A percentile compares a stretch with the other conserved stretches of the same genome.
These are phyloP conservation scores for Neonectria faginata DNA, from an alignment of 2,329 filamentous ascomycete species.

Conservation along the genomic window DNA sequence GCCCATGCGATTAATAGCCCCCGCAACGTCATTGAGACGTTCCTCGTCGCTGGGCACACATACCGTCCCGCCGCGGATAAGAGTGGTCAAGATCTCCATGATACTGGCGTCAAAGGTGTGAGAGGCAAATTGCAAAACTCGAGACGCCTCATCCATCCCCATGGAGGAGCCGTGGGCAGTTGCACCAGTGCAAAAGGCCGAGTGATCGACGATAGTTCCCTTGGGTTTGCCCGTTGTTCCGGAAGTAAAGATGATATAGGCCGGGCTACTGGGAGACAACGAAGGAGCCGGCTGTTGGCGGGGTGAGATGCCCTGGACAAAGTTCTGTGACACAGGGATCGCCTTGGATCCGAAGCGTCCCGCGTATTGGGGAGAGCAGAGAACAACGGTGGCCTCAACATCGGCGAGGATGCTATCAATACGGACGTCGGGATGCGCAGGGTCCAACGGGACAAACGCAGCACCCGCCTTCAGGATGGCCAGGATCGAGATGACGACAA, in stretches of 20 bases:
- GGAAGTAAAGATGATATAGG: slow-evolving; percentile 6
- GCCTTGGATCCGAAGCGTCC: slow-evolving; percentile 9
- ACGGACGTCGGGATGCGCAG: slow-evolving; percentile 29
- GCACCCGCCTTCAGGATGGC: slow-evolving; percentile 44
- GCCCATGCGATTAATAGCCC: slow-evolving; percentile 56
- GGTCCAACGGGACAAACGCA: slow-evolving; percentile 41
- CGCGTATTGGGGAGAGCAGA: slow-evolving; percentile 24
- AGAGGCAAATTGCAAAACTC: slow-evolving; percentile 34
- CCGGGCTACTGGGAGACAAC: not conserved
- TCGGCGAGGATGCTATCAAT: slow-evolving; percentile 23
- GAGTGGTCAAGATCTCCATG: slow-evolving; percentile 28
- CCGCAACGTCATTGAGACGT: slow-evolving; percentile 58
- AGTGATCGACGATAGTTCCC: slow-evolving; percentile 29
- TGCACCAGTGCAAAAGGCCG: slow-evolving; percentile 18
- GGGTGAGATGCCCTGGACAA: not conserved
- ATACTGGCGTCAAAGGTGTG: slow-evolving; percentile 39
- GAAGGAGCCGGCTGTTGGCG: not conserved
- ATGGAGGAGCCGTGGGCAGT: slow-evolving; percentile 19
- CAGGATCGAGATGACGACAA: slow-evolving; percentile 42
- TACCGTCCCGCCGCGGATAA: slow-evolving; percentile 57
- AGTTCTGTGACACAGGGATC: slow-evolving; percentile 9
- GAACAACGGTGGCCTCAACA: slow-evolving; percentile 21
- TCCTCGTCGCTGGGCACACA: slow-evolving; percentile 66
- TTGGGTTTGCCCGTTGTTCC: slow-evolving; percentile 18
- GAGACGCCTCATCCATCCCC: slow-evolving; percentile 9